These are phyloP conservation scores for Volutella citrinella DNA, from an alignment of 2,329 filamentous ascomycete species.

Conservation along the genomic window DNA sequence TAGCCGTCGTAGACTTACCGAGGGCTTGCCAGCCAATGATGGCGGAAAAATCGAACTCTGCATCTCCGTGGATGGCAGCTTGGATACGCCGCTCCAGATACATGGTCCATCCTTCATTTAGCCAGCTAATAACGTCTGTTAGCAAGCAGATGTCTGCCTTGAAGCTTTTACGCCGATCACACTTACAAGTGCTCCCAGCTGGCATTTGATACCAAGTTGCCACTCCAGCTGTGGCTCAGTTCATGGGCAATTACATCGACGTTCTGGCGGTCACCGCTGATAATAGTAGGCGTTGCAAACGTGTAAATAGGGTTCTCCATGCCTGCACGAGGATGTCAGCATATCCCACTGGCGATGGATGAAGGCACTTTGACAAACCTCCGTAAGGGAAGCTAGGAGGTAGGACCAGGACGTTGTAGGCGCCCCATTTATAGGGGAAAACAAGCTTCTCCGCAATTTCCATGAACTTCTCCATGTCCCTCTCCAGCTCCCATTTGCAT, in stretches of 20 bases:
- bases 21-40: slow-evolving; percentile 95
- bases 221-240: slow-evolving; percentile 77
- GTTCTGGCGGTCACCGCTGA: slow-evolving; percentile 87
- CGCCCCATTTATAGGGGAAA: slow-evolving; percentile 89
- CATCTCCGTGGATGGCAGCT: slow-evolving; percentile 73
- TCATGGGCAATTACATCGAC: slow-evolving; percentile 95
- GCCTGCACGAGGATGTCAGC: too few species aligned
- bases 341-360: too few species aligned
- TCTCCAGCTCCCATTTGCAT: slow-evolving; percentile 88
- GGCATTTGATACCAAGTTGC: slow-evolving; percentile 76
- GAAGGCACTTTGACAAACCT: slow-evolving; percentile 55
- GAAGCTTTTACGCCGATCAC: not conserved
- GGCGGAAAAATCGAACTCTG: slow-evolving; percentile 87
- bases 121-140: slow-evolving; percentile 45
- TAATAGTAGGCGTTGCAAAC: slow-evolving; percentile 91
- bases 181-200: slow-evolving; percentile 78
- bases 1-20: slow-evolving; percentile 37
- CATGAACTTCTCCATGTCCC: slow-evolving; percentile 89
- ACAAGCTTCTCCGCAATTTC: slow-evolving; percentile 77
- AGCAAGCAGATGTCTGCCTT: slow-evolving; percentile 6
- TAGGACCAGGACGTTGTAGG: slow-evolving; percentile 90
- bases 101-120: slow-evolving; percentile 85
- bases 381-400: slow-evolving; percentile 90
- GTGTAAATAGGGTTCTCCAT: slow-evolving; percentile 96
- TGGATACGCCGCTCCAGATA: slow-evolving; percentile 88